phyloP scores from a whole-genome alignment of 163 green algal species.

The Scenedesmus sp. region DNA sequence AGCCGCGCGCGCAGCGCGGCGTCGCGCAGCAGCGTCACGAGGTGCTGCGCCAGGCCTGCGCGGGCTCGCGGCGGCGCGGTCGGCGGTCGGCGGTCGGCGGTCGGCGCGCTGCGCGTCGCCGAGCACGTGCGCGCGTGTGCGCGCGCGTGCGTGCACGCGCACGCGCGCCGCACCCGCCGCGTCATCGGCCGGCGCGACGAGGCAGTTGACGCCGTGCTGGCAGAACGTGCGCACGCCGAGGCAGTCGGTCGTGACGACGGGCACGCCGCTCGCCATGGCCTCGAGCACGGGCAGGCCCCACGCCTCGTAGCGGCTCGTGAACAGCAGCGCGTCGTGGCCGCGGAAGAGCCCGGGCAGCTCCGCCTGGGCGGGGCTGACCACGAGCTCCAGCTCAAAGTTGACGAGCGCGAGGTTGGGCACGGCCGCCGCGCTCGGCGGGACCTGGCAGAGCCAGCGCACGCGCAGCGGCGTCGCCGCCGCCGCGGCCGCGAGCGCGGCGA shows the following conservation, averaged over 20 bases:
- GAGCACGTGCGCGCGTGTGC: too few relatives aligned
- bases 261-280: slow-evolving; percentile 71
- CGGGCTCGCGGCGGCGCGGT: not conserved
- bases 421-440: slow-evolving; percentile 46
- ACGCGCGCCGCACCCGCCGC: slow-evolving; percentile 12
- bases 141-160: not conserved
- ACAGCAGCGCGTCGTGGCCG: slow-evolving; percentile 73
- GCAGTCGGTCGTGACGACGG: slow-evolving; percentile 68
- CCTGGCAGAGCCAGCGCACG: slow-evolving; percentile 76
- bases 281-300: slow-evolving; percentile 83
- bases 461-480: slow-evolving; percentile 36
- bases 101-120: too few relatives aligned
- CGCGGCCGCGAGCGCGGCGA: slow-evolving; percentile 55
- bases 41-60: slow-evolving; percentile 53
- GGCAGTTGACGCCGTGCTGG: slow-evolving; percentile 59
- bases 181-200: slow-evolving; percentile 60
- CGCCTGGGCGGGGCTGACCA: slow-evolving; percentile 22
- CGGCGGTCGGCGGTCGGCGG: too few relatives aligned
- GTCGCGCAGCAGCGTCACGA: slow-evolving; percentile 62
- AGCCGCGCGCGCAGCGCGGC: slow-evolving; percentile 45
- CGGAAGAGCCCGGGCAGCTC: slow-evolving; percentile 67
- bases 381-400: slow-evolving; percentile 26
- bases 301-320: slow-evolving; percentile 73
- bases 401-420: slow-evolving; percentile 41
- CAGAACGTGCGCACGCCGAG: slow-evolving; percentile 70